Evolutionary conservation across 2,329 filamentous ascomycete genomes (phyloP).

Genomic region (Nectriaceae sp.): DNA sequence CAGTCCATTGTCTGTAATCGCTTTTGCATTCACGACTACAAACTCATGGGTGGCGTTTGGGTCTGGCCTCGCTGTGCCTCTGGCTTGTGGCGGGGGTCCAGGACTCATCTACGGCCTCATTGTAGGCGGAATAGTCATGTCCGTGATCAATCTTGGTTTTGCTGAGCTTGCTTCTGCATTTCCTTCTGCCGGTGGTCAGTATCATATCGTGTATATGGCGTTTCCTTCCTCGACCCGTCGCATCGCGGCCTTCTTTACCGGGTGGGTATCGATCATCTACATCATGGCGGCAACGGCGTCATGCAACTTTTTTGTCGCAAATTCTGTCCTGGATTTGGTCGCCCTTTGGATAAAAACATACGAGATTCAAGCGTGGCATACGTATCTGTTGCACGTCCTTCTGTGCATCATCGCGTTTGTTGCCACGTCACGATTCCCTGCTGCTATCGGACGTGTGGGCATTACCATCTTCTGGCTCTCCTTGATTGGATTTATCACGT

Average conservation of each 20-base stretch:
- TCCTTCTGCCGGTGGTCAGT: conserved; percentile 28
- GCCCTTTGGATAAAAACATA: conserved; percentile 22
- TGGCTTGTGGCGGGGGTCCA: conserved; percentile 26
- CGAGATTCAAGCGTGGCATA: conserved; percentile 24
- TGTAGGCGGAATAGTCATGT: conserved; percentile 22
- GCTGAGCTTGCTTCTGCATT: conserved; percentile 28
- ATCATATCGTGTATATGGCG: conserved; percentile 29
- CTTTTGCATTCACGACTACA: conserved; percentile 28
- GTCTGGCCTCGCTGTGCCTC: conserved; percentile 24
- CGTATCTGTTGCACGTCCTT: conserved; percentile 25
- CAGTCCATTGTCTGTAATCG: conserved; percentile 26
- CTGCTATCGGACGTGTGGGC: conserved; percentile 24
- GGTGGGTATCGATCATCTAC: conserved; percentile 27
- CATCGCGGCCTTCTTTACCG: conserved; percentile 25
- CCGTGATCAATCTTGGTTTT: conserved; percentile 25
- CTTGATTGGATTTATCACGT: conserved; percentile 24
- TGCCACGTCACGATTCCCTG: conserved; percentile 19
- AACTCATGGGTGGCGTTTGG: conserved; percentile 30
- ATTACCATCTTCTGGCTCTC: conserved; percentile 25
- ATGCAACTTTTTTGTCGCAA: conserved; percentile 28
- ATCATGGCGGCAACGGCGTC: conserved; percentile 27
- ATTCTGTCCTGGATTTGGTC: conserved; percentile 24
- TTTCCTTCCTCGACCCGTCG: conserved; percentile 24
- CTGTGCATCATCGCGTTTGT: conserved; percentile 24
- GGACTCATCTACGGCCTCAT: conserved; percentile 28